phyloP scores from a whole-genome alignment of 495 filamentous ascomycete genomes.

The Amphirosellinia nigrospora region DNA sequence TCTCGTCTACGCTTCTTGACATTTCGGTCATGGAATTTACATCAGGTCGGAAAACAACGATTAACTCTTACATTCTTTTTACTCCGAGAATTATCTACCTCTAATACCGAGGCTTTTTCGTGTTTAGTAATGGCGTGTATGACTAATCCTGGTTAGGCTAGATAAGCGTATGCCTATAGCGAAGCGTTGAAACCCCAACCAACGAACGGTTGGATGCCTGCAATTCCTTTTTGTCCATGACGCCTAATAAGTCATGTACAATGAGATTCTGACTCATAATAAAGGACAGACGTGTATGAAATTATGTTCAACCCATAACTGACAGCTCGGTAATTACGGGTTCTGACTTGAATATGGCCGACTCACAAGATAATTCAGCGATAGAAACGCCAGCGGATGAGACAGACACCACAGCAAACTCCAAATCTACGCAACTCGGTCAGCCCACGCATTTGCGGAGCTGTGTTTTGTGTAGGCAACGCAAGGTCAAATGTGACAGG shows the following conservation, averaged over 20 bases:
- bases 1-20: background rate
- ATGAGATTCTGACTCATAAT: constrained; percentile 13
- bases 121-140: background rate
- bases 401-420: background rate
- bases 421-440: background rate
- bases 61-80: background rate
- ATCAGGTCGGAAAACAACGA: background rate
- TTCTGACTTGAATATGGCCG: background rate
- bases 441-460: constrained; percentile 25
- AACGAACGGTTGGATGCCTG: background rate
- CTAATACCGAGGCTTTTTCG: background rate
- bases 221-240: background rate
- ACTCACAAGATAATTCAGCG: constrained; percentile 8
- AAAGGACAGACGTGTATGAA: background rate
- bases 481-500: constrained; percentile 32
- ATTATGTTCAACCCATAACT: constrained; percentile 5
- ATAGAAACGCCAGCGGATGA: background rate
- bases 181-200: background rate
- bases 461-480: constrained; percentile 30
- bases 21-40: background rate
- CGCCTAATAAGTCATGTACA: background rate
- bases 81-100: background rate
- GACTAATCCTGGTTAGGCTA: background rate
- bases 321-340: background rate
- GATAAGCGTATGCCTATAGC: constrained; percentile 4